These are phyloP conservation scores for Cupressus sempervirens DNA, from an alignment of 75 land plant species.

Conservation along the genomic window DNA sequence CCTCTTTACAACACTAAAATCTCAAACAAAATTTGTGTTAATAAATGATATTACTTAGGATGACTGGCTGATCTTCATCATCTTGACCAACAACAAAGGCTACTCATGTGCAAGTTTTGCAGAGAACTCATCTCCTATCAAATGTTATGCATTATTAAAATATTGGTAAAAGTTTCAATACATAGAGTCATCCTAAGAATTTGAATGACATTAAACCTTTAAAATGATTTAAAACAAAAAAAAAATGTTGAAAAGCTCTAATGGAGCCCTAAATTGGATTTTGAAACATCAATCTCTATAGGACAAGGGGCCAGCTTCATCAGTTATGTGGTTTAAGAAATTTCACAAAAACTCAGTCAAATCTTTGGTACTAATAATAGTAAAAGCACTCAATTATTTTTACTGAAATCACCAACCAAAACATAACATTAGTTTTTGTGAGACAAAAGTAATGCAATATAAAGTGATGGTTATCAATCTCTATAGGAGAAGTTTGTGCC, in stretches of 20 bases:
- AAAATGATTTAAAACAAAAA: neutral
- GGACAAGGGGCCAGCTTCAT: neutral
- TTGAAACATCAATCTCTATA: neutral
- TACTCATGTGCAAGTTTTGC: slow-evolving; percentile 75
- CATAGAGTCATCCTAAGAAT: neutral
- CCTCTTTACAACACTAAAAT: neutral
- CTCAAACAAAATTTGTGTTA: neutral
- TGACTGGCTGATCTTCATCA: slow-evolving; percentile 68
- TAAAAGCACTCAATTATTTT: neutral
- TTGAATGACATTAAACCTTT: neutral
- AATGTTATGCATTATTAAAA: slow-evolving; percentile 42
- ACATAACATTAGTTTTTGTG: neutral
- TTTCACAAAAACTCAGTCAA: neutral
- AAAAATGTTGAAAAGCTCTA: neutral
- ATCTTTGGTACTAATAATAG: neutral
- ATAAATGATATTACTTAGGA: slow-evolving; percentile 36
- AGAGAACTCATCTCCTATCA: slow-evolving; percentile 93
- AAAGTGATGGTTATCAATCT: neutral
- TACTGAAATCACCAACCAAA: neutral
- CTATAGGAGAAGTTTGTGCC: neutral
- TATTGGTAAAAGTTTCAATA: neutral
- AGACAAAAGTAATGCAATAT: neutral
- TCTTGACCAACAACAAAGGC: slow-evolving; percentile 91
- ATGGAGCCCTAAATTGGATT: neutral
- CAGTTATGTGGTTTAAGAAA: neutral